phyloP scores from a whole-genome alignment of 2,329 filamentous ascomycete species.

The Arachnomyces sp. region DNA sequence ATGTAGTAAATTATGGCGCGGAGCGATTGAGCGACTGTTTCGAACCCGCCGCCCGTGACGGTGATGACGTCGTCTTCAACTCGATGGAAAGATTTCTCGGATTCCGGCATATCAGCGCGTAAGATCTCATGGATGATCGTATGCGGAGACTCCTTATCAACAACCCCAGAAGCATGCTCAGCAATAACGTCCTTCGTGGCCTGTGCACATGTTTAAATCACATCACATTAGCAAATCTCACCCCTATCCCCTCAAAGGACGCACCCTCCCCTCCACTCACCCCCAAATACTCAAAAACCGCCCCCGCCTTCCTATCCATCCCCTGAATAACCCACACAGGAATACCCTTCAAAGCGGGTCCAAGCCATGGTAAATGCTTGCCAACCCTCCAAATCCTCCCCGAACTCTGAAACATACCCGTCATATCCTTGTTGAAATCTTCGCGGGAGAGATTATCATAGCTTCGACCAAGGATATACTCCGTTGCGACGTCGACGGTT shows the following conservation, averaged over 20 bases:
- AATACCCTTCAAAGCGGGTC: slow-evolving; percentile 10
- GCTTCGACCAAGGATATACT: slow-evolving; percentile 11
- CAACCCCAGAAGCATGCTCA: too few species aligned
- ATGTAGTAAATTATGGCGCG: background rate
- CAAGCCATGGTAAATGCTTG: slow-evolving; percentile 16
- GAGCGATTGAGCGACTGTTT: slow-evolving; percentile 4
- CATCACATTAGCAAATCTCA: too few species aligned
- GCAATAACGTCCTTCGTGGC: too few species aligned
- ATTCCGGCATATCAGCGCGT: background rate
- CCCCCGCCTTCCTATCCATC: background rate
- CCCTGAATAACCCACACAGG: slow-evolving; percentile 7
- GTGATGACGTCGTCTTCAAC: slow-evolving; percentile 5
- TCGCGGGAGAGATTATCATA: slow-evolving; percentile 12
- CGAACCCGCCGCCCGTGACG: slow-evolving; percentile 6
- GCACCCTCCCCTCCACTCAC: too few species aligned
- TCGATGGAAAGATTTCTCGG: slow-evolving; percentile 6
- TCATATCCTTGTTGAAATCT: slow-evolving; percentile 12
- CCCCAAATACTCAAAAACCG: too few species aligned
- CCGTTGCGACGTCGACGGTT: slow-evolving; percentile 10
- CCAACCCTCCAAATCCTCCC: slow-evolving; percentile 14
- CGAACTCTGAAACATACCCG: background rate
- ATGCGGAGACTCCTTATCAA: background rate
- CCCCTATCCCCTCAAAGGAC: too few species aligned
- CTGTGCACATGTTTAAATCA: too few species aligned
- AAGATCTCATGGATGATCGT: background rate